These are phyloP conservation scores for Cryptococcus sp. DNA, from an alignment of 1,284 basidiomycete genomes.

Conservation along the genomic window DNA sequence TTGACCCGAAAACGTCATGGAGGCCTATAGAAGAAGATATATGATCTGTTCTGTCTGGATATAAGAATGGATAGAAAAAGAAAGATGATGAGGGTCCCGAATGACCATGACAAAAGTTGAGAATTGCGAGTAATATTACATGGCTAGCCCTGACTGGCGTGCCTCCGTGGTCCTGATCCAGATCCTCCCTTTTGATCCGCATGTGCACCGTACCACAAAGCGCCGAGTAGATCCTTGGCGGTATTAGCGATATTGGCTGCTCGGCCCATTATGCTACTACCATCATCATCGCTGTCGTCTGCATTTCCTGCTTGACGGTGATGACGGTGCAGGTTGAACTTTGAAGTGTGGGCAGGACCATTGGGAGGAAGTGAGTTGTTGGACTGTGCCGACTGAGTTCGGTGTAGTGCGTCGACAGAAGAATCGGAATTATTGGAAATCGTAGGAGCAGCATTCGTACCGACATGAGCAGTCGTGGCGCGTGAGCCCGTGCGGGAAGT, in stretches of 20 bases:
- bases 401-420: not conserved
- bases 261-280: slow-evolving; percentile 42
- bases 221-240: slow-evolving; percentile 48
- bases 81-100: too few species aligned
- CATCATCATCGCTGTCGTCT: slow-evolving; percentile 31
- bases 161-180: too few species aligned
- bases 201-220: slow-evolving; percentile 45
- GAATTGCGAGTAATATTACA: too few species aligned
- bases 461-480: slow-evolving; percentile 29
- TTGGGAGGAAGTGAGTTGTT: slow-evolving; percentile 4
- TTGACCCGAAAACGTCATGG: too few species aligned
- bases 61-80: too few species aligned
- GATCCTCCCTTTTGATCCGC: too few species aligned
- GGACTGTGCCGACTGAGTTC: not conserved
- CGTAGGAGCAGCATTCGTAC: slow-evolving; percentile 34
- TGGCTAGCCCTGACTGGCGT: too few species aligned
- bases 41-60: too few species aligned
- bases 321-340: slow-evolving; percentile 1
- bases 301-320: not conserved
- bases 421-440: slow-evolving; percentile 6
- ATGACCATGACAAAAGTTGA: too few species aligned
- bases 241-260: slow-evolving; percentile 49
- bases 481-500: slow-evolving; percentile 2
- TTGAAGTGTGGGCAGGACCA: not conserved
- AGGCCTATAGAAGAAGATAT: too few species aligned